phyloP scores from a whole-genome alignment of 176 grass and related monocot genomes.

The Thinopyrum elongatum region DNA sequence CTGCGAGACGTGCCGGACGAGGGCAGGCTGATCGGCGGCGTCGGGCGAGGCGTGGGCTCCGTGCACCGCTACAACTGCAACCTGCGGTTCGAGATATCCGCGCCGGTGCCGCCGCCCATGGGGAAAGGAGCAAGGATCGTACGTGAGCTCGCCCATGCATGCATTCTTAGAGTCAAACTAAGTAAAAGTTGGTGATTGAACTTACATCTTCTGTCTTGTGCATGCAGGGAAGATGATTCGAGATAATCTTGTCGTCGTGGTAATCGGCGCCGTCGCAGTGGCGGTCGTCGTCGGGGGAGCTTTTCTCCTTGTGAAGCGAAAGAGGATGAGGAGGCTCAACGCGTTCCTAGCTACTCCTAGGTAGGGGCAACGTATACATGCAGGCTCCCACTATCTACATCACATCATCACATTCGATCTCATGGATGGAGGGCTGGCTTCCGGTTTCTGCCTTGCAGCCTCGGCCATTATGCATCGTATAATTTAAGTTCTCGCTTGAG shows the following conservation, averaged over 20 bases:
- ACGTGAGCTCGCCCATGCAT: not conserved
- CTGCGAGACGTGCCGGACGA: not conserved
- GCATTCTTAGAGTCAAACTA: no score
- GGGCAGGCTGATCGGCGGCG: not conserved
- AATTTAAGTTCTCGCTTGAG: no score
- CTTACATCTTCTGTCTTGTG: no score
- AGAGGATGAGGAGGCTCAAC: not conserved
- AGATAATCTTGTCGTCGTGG: not conserved
- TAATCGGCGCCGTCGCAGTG: not conserved
- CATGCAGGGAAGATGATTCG: not conserved
- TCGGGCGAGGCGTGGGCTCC: not conserved
- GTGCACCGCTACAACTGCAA: not conserved
- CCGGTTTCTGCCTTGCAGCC: no score
- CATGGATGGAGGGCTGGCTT: no score
- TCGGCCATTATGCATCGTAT: no score
- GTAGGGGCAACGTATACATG: no score
- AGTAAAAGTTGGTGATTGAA: no score
- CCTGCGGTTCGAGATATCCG: not conserved
- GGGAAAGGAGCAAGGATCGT: not conserved
- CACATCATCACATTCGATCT: no score
- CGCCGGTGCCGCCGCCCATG: not conserved
- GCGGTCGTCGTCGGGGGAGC: not conserved
- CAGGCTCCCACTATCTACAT: no score
- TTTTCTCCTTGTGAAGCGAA: not conserved
- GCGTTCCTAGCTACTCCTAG: not conserved